Conservation (phyloP, 257 asterid species). For the Solanum tacnaense region DNA sequence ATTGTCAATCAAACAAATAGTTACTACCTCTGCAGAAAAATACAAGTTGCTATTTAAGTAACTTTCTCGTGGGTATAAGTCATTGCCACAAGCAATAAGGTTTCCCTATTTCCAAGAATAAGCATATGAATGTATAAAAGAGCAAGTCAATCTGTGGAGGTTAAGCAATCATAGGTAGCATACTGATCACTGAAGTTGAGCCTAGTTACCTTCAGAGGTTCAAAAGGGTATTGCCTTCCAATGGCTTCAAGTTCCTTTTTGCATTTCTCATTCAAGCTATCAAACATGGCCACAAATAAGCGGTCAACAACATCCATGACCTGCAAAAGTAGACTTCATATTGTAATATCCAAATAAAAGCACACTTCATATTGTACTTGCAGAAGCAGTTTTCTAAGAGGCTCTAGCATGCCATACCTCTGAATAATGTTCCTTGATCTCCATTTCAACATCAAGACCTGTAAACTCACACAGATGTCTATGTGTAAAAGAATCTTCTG, state of each 20-base stretch:
- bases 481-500: slow-evolving; percentile 88
- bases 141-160: neutral
- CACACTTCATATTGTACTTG: neutral
- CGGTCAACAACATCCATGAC: slow-evolving; percentile 85
- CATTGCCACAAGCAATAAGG: neutral
- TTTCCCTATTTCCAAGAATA: neutral
- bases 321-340: slow-evolving; percentile 28
- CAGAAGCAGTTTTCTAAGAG: neutral
- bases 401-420: slow-evolving; percentile 41
- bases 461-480: slow-evolving; percentile 91
- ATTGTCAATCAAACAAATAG: slow-evolving; percentile 6
- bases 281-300: slow-evolving; percentile 76
- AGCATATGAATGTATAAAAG: neutral
- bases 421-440: slow-evolving; percentile 77
- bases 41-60: neutral
- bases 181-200: neutral
- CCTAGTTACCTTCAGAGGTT: slow-evolving; percentile 58
- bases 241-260: slow-evolving; percentile 73
- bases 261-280: slow-evolving; percentile 53
- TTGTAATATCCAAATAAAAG: neutral
- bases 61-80: neutral
- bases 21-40: neutral
- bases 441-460: slow-evolving; percentile 96
- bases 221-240: slow-evolving; percentile 70
- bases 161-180: neutral